These are phyloP conservation scores for Favolaschia claudopus DNA, from an alignment of 768 basidiomycete species.

Conservation along the genomic window DNA sequence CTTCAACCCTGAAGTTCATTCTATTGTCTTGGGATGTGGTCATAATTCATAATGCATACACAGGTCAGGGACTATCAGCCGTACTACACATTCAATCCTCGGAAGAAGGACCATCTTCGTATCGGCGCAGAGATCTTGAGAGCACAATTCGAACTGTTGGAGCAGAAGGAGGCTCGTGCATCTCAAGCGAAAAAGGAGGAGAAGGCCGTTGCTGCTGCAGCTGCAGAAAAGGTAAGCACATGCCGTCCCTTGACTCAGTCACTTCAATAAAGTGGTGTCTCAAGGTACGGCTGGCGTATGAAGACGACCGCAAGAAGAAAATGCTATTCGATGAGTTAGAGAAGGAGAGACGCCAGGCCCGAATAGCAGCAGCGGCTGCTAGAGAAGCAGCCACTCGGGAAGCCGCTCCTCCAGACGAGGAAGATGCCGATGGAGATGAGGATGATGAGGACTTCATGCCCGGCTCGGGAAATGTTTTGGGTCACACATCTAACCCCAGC, in stretches of 20 bases:
- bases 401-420: constrained; percentile 10
- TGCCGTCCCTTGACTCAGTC: not conserved
- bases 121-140: constrained; percentile 71
- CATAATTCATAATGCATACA: constrained; percentile 7
- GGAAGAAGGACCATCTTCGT: constrained; percentile 59
- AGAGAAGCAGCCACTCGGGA: constrained; percentile 11
- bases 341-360: constrained; percentile 53
- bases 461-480: constrained; percentile 37
- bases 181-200: constrained; percentile 59
- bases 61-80: constrained; percentile 80
- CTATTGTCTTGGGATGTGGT: not conserved
- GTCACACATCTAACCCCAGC: not conserved
- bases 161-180: constrained; percentile 55
- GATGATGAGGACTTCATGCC: constrained; percentile 29
- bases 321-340: constrained; percentile 65
- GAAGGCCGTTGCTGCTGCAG: constrained; percentile 64
- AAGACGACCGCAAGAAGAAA: constrained; percentile 78
- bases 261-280: not conserved
- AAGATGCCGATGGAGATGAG: constrained; percentile 14
- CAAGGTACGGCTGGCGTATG: constrained; percentile 79
- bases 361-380: constrained; percentile 38
- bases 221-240: constrained; percentile 63
- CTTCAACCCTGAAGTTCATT: constrained; percentile 69
- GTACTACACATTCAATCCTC: constrained; percentile 68
- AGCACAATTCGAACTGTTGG: constrained; percentile 65